phyloP scores from a whole-genome alignment of 805 yeast genomes.

The Suhomyces pyralidae region DNA sequence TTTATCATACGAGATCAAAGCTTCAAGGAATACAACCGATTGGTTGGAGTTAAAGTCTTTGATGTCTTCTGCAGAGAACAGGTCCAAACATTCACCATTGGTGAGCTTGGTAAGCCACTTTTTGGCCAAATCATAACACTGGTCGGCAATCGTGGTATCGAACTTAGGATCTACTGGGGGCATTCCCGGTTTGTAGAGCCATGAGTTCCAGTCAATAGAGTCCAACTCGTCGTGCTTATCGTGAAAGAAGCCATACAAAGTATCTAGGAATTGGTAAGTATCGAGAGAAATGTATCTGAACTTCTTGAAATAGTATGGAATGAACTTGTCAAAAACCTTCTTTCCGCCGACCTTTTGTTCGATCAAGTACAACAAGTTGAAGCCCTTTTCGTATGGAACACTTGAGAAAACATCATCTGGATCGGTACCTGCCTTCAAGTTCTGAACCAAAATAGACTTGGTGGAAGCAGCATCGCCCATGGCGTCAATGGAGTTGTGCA shows the following conservation, averaged over 20 bases:
- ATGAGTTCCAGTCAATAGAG: conserved; percentile 76
- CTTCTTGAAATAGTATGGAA: conserved; percentile 70
- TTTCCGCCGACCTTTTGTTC: conserved; percentile 68
- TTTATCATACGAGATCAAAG: conserved; percentile 52
- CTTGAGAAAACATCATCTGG: conserved; percentile 33
- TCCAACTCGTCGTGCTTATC: conserved; percentile 54
- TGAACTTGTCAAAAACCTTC: conserved; percentile 70
- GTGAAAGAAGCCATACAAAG: conserved; percentile 63
- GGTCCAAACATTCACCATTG: conserved; percentile 12
- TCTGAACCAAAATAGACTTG: conserved; percentile 65
- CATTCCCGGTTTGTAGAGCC: conserved; percentile 81
- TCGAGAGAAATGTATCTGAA: conserved; percentile 73
- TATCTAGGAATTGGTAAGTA: conserved; percentile 75
- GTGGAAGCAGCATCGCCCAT: conserved; percentile 43
- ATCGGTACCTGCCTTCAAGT: conserved; percentile 56
- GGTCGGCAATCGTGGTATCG: conserved; percentile 74
- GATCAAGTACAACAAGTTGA: conserved; percentile 55
- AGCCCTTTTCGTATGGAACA: conserved; percentile 38
- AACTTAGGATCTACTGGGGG: conserved; percentile 80
- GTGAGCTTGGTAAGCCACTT: conserved; percentile 54
- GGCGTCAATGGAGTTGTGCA: conserved; percentile 21
- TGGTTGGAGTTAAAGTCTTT: conserved; percentile 67
- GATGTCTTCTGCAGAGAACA: conserved; percentile 51
- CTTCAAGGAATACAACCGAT: conserved; percentile 73
- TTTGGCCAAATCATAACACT: conserved; percentile 62